phyloP scores from a whole-genome alignment of 208 protist genomes.

The Naegleria gruberi region DNA sequence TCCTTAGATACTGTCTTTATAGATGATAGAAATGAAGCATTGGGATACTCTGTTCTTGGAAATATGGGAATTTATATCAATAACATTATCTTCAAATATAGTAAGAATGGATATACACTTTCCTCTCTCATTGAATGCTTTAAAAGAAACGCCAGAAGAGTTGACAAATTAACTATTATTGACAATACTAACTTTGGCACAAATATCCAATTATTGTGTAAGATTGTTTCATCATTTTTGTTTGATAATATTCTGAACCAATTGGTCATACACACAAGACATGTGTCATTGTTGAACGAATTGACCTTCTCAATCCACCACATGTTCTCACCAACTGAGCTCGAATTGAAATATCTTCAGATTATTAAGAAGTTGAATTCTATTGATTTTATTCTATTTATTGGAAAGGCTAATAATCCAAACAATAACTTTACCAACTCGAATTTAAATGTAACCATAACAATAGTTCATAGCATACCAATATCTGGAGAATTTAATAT shows the following conservation, averaged over 20 bases:
- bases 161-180: not conserved
- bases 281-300: not conserved
- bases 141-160: not conserved
- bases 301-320: not conserved
- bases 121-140: not conserved
- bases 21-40: not conserved
- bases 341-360: not conserved
- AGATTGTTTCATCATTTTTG: not conserved
- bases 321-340: not conserved
- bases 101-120: not conserved
- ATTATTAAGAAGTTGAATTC: not conserved
- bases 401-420: not conserved
- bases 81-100: not conserved
- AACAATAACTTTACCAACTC: too few relatives aligned
- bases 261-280: not conserved
- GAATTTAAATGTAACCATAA: too few relatives aligned
- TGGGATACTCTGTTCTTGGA: not conserved
- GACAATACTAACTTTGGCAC: not conserved
- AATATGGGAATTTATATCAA: not conserved
- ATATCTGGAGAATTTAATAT: not conserved
- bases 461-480: not conserved
- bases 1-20: not conserved
- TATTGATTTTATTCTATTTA: not conserved
- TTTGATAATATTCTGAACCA: not conserved
- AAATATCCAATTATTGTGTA: not conserved